Evolutionary conservation across 1,284 basidiomycete genomes (phyloP).

Genomic region (Irpex sp.): DNA sequence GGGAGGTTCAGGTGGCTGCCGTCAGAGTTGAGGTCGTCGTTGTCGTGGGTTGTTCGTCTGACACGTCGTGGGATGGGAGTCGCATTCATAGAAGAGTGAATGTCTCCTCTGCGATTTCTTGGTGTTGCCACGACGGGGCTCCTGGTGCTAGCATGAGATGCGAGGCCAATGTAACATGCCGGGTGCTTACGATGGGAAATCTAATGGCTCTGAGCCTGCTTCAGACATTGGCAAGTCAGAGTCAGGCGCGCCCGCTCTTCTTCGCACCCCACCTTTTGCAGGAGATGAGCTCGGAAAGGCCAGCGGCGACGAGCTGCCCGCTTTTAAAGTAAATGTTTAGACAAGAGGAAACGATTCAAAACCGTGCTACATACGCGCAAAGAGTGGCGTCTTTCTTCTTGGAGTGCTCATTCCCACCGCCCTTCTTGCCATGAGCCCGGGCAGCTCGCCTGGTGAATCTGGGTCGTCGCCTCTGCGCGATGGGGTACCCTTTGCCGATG

Average conservation of each 20-base stretch:
- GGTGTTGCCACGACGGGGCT: slow-evolving; percentile 45
- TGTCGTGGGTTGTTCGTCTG: slow-evolving; percentile 24
- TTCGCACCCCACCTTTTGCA: slow-evolving; percentile 36
- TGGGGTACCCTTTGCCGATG: slow-evolving; percentile 54
- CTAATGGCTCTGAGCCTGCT: slow-evolving; percentile 57
- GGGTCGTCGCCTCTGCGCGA: slow-evolving; percentile 32
- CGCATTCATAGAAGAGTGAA: slow-evolving; percentile 71
- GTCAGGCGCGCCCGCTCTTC: slow-evolving; percentile 27
- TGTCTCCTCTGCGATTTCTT: slow-evolving; percentile 77
- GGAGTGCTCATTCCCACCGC: slow-evolving; percentile 62
- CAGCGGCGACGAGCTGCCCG: slow-evolving; percentile 64
- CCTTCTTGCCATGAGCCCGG: slow-evolving; percentile 51
- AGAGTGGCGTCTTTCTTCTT: slow-evolving; percentile 44
- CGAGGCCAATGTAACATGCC: slow-evolving; percentile 4
- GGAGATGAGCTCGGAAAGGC: slow-evolving; percentile 76
- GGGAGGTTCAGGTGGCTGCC: slow-evolving; percentile 54
- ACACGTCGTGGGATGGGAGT: slow-evolving; percentile 46
- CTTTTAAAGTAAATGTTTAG: slow-evolving; percentile 21
- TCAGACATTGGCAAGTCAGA: slow-evolving; percentile 28
- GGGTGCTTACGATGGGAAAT: slow-evolving; percentile 54
- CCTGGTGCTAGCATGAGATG: slow-evolving; percentile 16
- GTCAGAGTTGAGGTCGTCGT: slow-evolving; percentile 53
- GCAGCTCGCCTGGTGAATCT: slow-evolving; percentile 42
- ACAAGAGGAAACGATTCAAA: background rate
- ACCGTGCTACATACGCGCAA: slow-evolving; percentile 42